Base-by-base conservation (phyloP, 2,329 filamentous ascomycete genomes). In the Aotearoamyces nothofagi region DNA sequence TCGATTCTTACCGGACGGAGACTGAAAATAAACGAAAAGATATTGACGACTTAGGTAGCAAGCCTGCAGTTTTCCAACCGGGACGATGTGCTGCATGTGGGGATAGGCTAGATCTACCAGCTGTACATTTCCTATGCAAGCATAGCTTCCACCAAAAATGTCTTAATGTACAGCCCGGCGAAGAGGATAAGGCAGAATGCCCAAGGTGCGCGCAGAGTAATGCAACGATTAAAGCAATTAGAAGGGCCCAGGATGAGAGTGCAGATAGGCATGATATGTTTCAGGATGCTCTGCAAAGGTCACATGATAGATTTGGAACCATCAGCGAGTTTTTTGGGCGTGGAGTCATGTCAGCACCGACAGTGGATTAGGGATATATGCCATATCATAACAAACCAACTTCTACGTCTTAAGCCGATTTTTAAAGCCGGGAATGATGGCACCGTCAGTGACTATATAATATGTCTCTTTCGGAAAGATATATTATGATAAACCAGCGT, bases 61-160 rank as follows among this genome's bases (percentile, higher is more conserved):
- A 92, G 46, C 86, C 90, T 0, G 74, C 77, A 12, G 79, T 92
- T 1, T 96, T 98, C 61, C 82, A 92, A 50, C 76, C 84, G 1
- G 86, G 84, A 17, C 70, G 90, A 29, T 98, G 90, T 51, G 76
- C 78, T 15, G 75, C 79, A 29, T 98, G 90, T 50, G 73, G 72
- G 10, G 68, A 73, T 3, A 65, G 70, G 15, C 63, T 96, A 11
- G 86, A 94, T 39, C 61, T 96, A 9, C 90, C 90, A 0, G 81
- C 77, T 0, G 86, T 98, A 26, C 90, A 98, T 50, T 98, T 98
- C 51, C 56, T 98, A 38, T 98, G 90, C 60, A 93, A 92, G 52
- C 90, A 98, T 52, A 86, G 78, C 35, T 98, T 94, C 61, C 90
- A 98, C 50, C 82, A 92, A 56, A 67, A 81, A 25, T 98, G 87